phyloP scores from a whole-genome alignment of 495 filamentous ascomycete genomes.

The Penicillium diatomitis region DNA sequence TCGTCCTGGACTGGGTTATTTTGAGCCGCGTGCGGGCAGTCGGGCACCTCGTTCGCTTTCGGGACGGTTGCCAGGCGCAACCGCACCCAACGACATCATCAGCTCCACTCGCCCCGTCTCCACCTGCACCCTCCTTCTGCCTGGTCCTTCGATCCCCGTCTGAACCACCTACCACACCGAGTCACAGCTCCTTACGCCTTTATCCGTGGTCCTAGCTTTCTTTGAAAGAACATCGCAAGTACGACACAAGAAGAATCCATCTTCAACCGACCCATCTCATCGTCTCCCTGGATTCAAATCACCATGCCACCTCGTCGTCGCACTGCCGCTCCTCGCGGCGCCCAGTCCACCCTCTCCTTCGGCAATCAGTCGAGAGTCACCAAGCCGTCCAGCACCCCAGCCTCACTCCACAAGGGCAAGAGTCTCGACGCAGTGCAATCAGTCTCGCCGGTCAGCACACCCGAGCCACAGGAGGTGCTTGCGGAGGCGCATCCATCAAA shows the following conservation, averaged over 20 bases:
- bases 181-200: not conserved
- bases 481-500: slow-evolving; percentile 19
- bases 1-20: too few relatives aligned
- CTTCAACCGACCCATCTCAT: not conserved
- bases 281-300: not conserved
- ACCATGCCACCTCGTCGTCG: slow-evolving; percentile 65
- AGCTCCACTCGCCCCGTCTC: slow-evolving; percentile 1
- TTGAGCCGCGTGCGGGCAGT: not conserved
- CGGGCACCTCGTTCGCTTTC: not conserved
- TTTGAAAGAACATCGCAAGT: too few relatives aligned
- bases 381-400: slow-evolving; percentile 48
- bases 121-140: not conserved
- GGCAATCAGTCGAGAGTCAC: slow-evolving; percentile 58
- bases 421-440: slow-evolving; percentile 27
- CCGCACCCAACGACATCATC: slow-evolving; percentile 1
- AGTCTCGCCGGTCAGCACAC: slow-evolving; percentile 21
- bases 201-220: not conserved
- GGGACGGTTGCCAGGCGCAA: slow-evolving; percentile 4
- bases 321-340: slow-evolving; percentile 31
- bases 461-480: slow-evolving; percentile 18
- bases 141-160: too few relatives aligned
- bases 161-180: not conserved
- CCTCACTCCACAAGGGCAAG: slow-evolving; percentile 42
- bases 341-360: slow-evolving; percentile 72
- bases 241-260: not conserved